A percentile compares a stretch with the other conserved stretches of the same genome.
phyloP scores from a whole-genome alignment of 148 eudicot genomes.

The Rhododendron ovatum region DNA sequence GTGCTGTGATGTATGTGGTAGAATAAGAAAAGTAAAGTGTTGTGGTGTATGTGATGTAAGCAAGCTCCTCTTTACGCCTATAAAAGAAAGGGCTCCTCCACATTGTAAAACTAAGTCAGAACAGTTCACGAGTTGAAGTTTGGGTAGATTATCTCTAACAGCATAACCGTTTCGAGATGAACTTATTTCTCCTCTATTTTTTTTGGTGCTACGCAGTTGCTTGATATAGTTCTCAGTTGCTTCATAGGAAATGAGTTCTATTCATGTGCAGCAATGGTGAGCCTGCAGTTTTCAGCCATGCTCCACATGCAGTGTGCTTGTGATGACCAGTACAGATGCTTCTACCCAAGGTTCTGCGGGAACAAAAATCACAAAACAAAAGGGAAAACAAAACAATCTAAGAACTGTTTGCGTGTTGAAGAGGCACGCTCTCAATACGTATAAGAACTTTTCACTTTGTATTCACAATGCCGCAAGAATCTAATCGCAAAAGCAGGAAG shows the following conservation, averaged over 20 bases:
- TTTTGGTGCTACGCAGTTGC: background rate
- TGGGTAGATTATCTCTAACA: background rate
- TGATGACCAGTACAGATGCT: background rate
- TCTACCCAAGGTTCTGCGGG: background rate
- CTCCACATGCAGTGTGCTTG: background rate
- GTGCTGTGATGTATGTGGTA: too few species aligned
- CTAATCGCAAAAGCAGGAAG: background rate
- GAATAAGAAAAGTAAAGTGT: too few species aligned
- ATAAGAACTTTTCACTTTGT: background rate
- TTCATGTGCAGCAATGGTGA: background rate
- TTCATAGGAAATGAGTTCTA: too few species aligned
- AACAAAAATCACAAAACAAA: background rate
- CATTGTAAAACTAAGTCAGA: too few species aligned
- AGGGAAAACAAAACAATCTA: background rate
- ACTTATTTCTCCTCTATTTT: too few species aligned
- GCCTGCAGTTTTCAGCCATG: background rate
- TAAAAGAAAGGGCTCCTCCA: too few species aligned
- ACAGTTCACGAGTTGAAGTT: too few species aligned
- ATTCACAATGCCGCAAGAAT: background rate
- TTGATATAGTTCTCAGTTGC: background rate
- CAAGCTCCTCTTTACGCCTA: too few species aligned
- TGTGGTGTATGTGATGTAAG: too few species aligned
- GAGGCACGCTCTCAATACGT: background rate
- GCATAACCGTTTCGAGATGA: background rate
- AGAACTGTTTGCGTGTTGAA: background rate